Percentiles rank a stretch among this genome's conserved stretches.
These are phyloP conservation scores for Ogataea neopini DNA, from an alignment of 805 yeast genomes.

Conservation along the genomic window DNA sequence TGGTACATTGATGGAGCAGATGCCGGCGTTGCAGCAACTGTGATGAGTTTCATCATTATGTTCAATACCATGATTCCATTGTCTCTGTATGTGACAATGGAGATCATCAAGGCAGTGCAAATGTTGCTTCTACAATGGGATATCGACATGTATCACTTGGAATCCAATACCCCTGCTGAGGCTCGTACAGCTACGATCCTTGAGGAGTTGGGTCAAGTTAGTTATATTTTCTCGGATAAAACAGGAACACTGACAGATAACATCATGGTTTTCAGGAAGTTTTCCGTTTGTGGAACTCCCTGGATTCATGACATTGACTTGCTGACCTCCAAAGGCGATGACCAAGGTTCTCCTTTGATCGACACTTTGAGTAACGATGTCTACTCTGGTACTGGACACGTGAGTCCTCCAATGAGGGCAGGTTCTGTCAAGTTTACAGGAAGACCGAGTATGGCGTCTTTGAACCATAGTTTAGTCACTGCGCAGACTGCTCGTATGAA, in stretches of 20 bases:
- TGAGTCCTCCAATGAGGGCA: conserved; percentile 8
- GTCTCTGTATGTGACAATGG: conserved; percentile 95
- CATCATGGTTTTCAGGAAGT: conserved; percentile 86
- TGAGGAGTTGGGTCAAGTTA: conserved; percentile 96
- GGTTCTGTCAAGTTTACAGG: conserved; percentile 40
- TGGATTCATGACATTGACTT: conserved; percentile 81
- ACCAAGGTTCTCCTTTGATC: conserved; percentile 11
- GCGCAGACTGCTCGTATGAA: conserved; percentile 45
- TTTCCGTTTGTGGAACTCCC: conserved; percentile 83
- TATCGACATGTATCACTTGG: conserved; percentile 89
- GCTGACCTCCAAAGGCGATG: conserved; percentile 30
- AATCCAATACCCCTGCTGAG: conserved; percentile 86
- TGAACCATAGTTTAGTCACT: conserved; percentile 26
- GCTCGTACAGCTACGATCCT: conserved; percentile 93
- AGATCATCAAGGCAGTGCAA: conserved; percentile 88
- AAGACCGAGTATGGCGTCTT: conserved; percentile 58
- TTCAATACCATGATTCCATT: conserved; percentile 94
- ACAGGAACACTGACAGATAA: conserved; percentile 98
- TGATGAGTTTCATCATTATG: conserved; percentile 97
- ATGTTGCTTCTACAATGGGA: conserved; percentile 81
- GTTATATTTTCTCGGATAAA: conserved; percentile 92
- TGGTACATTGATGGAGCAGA: conserved; percentile 80
- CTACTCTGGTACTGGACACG: conserved; percentile 3
- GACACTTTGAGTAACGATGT: conserved; percentile 4
- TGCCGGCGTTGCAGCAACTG: conserved; percentile 83